Base-by-base conservation (phyloP, 2,329 filamentous ascomycete genomes). In the Sclerotinia borealis region DNA sequence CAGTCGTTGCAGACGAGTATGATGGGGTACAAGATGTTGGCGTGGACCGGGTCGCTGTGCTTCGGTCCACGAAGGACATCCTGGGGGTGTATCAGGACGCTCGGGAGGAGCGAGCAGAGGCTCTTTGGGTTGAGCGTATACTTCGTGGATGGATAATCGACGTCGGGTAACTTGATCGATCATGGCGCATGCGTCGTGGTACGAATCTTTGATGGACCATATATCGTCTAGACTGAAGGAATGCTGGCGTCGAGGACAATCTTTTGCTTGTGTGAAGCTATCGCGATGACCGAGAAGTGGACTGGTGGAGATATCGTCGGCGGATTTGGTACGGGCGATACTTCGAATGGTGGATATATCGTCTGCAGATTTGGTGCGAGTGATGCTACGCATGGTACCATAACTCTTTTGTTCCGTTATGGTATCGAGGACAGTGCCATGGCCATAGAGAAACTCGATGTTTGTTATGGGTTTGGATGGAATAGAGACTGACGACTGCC, bases 321-420 rank as follows among this genome's bases (percentile, higher is more conserved):
- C 66, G 4, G 72, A 74, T 43, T 68, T 72, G 0, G 71, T 61
- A 31, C 65, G 68, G 36, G 61, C 43, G 2, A 59, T 22, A 17
- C 43, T 59, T 5, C 47, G 54, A 37, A 45, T 59, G 7, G 52
- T 56, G 27, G 52, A 56, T 56, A 60, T 68, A 41, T 70, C 66
- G 56, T 72, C 70, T 1, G 65, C 65, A 6, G 72, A 74, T 45
- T 68, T 72, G 2, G 70, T 64, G 29, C 65, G 68, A 37, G 63
- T 43, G 65, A 67, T 36, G n/a, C 65, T 69, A 15, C 73, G 71
- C 19, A 78, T 69, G 2, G 76, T 77, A 7, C 71, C 66, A 59
- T 69, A 69, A 67, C 76, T 78, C 61, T 74, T 76, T 67, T 77
- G 75, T 69, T 79, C 77, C n/a, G 73, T 70, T 66, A 79, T 79